Conservation (phyloP, 805 yeast genomes). For the Candida golubevii region DNA sequence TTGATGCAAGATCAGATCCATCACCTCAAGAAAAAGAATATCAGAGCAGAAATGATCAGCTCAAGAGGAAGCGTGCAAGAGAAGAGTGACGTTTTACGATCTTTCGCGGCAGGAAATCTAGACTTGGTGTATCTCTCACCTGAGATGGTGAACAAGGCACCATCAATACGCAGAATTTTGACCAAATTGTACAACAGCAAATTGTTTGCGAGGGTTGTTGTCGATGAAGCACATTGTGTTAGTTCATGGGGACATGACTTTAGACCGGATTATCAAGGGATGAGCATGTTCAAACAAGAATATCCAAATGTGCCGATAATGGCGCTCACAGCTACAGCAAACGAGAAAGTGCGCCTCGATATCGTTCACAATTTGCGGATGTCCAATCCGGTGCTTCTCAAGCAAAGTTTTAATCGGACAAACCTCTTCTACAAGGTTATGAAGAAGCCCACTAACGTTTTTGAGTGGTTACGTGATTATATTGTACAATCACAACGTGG, state of each 20-base stretch:
- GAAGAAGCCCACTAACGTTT: slow-evolving; percentile 53
- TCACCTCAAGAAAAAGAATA: slow-evolving; percentile 61
- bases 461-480: slow-evolving; percentile 56
- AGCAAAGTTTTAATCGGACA: slow-evolving; percentile 89
- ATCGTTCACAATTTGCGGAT: slow-evolving; percentile 74
- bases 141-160: slow-evolving; percentile 83
- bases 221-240: slow-evolving; percentile 98
- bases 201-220: slow-evolving; percentile 77
- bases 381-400: slow-evolving; percentile 57
- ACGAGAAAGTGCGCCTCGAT: slow-evolving; percentile 82
- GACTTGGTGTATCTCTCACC: slow-evolving; percentile 87
- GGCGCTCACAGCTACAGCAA: slow-evolving; percentile 98
- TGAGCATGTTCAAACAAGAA: slow-evolving; percentile 64
- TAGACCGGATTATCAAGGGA: slow-evolving; percentile 87
- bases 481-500: slow-evolving; percentile 48
- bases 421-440: slow-evolving; percentile 77
- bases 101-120: slow-evolving; percentile 61
- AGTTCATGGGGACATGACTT: slow-evolving; percentile 99
- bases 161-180: slow-evolving; percentile 62
- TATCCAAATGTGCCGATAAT: slow-evolving; percentile 84
- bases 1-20: slow-evolving; percentile 97
- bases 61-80: slow-evolving; percentile 68
- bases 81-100: slow-evolving; percentile 54
- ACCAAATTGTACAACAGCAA: slow-evolving; percentile 49
- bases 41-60: slow-evolving; percentile 84